These are phyloP conservation scores for Colletotrichum tanaceti DNA, from an alignment of 2,329 filamentous ascomycete species.

Conservation along the genomic window DNA sequence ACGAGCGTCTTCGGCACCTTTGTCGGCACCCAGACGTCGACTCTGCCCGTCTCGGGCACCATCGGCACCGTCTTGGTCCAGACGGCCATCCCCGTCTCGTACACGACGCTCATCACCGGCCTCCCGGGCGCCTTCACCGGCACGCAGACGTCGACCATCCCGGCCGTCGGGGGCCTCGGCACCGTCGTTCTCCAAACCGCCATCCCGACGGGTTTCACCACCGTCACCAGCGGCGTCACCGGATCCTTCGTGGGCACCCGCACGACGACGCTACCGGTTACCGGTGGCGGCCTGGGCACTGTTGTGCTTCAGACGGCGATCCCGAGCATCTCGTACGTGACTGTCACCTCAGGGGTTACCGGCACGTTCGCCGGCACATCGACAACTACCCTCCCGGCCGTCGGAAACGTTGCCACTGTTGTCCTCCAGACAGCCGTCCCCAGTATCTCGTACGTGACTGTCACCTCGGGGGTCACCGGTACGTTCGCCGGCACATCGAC, in stretches of 20 bases:
- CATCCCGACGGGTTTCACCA: constrained; percentile 13
- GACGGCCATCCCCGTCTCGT: constrained; percentile 25
- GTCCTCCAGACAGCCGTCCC: constrained; percentile 20
- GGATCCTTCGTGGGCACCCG: constrained; percentile 20
- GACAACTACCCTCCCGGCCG: too few relatives aligned
- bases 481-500: constrained; percentile 16
- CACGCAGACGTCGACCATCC: constrained; percentile 17
- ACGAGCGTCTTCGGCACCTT: constrained; percentile 14
- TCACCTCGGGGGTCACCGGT: constrained; percentile 13
- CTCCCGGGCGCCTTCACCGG: constrained; percentile 15
- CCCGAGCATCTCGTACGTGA: too few relatives aligned
- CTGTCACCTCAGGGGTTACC: too few relatives aligned
- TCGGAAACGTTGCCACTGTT: too few relatives aligned
- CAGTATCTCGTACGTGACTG: constrained; percentile 24
- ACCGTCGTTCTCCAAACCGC: constrained; percentile 29
- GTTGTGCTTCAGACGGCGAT: too few relatives aligned
- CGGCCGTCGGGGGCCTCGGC: constrained; percentile 1
- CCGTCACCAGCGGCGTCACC: constrained; percentile 17
- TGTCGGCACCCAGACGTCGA: background rate
- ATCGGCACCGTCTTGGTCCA: constrained; percentile 19
- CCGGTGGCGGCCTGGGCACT: constrained; percentile 13
- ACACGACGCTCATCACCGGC: constrained; percentile 21
- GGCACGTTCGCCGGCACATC: too few relatives aligned
- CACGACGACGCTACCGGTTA: constrained; percentile 10
- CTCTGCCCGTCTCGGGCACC: background rate